phyloP scores from a whole-genome alignment of 2,329 filamentous ascomycete species.

The Arachnomyces sp. region DNA sequence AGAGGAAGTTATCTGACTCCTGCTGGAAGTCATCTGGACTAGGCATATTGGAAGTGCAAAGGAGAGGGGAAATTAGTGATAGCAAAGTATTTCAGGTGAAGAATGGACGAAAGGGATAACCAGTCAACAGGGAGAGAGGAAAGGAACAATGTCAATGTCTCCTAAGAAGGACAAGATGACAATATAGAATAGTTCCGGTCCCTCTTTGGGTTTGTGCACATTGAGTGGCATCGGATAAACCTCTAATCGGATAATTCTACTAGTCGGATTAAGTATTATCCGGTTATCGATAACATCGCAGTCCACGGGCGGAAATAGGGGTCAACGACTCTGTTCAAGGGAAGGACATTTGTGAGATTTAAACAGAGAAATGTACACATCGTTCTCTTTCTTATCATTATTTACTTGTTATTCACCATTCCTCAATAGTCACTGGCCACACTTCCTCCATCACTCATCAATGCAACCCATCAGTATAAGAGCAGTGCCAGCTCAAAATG shows the following conservation, averaged over 20 bases:
- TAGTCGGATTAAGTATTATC: too few species aligned
- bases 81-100: constrained; percentile 11
- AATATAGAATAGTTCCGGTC: constrained; percentile 1
- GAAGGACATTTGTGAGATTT: too few species aligned
- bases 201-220: constrained; percentile 5
- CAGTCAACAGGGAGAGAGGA: constrained; percentile 6
- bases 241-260: too few species aligned
- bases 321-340: too few species aligned
- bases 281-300: constrained; percentile 22
- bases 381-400: too few species aligned
- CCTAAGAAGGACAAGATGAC: neutral
- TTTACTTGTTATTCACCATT: too few species aligned
- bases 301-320: too few species aligned
- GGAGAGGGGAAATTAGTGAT: constrained; percentile 9
- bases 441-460: too few species aligned
- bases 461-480: too few species aligned
- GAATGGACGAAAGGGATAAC: constrained; percentile 7
- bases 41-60: constrained; percentile 3
- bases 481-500: too few species aligned
- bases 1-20: constrained; percentile 45
- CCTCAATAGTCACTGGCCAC: too few species aligned
- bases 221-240: constrained; percentile 14
- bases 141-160: neutral
- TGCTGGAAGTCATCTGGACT: constrained; percentile 33
- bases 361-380: too few species aligned